Evolutionary conservation across 768 basidiomycete genomes (phyloP).

Genomic region (Boletales sp.): DNA sequence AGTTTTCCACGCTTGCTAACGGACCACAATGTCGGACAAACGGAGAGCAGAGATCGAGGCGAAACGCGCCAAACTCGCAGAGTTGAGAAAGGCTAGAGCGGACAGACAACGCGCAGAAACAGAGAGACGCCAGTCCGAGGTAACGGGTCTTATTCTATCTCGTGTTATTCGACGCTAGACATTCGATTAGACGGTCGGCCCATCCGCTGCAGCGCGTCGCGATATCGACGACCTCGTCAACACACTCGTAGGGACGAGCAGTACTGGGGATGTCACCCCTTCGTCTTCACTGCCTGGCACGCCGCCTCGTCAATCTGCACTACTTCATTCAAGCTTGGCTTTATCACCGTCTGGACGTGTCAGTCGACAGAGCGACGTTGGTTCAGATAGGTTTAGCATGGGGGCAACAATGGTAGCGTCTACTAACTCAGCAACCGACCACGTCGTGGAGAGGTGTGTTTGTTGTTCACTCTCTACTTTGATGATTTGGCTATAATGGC

Average conservation of each 20-base stretch:
- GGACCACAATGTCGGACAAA: conserved; percentile 51
- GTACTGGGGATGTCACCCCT: conserved; percentile 61
- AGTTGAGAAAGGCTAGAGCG: conserved; percentile 73
- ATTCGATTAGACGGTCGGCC: conserved; percentile 32
- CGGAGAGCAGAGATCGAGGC: conserved; percentile 87
- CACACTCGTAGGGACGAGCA: conserved; percentile 45
- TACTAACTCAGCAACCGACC: conserved; percentile 57
- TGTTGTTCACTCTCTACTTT: neutral
- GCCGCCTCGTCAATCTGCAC: conserved; percentile 44
- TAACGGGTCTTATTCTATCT: conserved; percentile 7
- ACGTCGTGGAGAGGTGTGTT: conserved; percentile 65
- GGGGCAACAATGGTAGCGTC: conserved; percentile 46
- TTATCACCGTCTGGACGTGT: conserved; percentile 53
- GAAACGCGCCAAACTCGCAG: conserved; percentile 83
- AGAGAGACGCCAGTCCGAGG: conserved; percentile 33
- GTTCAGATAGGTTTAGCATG: conserved; percentile 44
- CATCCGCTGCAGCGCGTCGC: conserved; percentile 41
- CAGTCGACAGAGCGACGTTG: conserved; percentile 68
- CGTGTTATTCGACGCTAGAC: neutral
- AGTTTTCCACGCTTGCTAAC: too few relatives aligned
- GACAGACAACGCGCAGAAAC: conserved; percentile 58
- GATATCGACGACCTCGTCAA: conserved; percentile 75
- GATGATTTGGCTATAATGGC: conserved; percentile 5
- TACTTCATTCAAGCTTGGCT: conserved; percentile 35
- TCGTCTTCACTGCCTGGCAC: conserved; percentile 70